phyloP scores from a whole-genome alignment of 73 alveolate species.

The Tetrahymena borealis region DNA sequence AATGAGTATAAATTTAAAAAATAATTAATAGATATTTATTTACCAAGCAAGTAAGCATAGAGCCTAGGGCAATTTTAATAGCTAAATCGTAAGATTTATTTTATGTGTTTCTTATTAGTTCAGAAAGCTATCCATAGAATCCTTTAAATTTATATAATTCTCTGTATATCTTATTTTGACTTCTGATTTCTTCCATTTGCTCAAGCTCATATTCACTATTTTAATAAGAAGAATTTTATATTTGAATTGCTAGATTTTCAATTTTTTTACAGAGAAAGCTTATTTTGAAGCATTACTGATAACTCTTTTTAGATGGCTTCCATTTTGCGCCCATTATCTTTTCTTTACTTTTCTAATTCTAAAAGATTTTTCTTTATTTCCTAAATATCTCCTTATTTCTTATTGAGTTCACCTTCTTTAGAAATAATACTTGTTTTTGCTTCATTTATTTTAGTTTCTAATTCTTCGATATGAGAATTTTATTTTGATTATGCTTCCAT shows the following conservation, averaged over 20 bases:
- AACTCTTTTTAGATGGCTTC: not conserved
- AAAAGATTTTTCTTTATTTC: not conserved
- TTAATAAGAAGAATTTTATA: not conserved
- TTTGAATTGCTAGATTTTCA: not conserved
- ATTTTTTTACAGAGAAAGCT: not conserved
- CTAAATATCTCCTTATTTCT: not conserved
- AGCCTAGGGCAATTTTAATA: not conserved
- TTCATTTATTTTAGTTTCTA: not conserved
- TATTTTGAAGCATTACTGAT: not conserved
- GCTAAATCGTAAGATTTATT: not conserved
- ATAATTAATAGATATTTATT: not conserved
- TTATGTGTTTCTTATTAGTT: not conserved
- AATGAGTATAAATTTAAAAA: not conserved
- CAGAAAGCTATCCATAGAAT: not conserved
- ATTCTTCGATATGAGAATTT: not conserved
- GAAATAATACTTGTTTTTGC: not conserved
- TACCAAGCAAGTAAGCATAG: not conserved
- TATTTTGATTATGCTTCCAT: not conserved
- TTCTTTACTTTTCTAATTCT: not conserved
- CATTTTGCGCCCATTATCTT: not conserved
- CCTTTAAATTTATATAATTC: not conserved
- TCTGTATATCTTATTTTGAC: not conserved
- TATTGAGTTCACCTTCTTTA: not conserved
- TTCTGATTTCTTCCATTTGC: not conserved
- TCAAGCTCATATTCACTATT: not conserved